Percentiles rank a stretch among this genome's conserved stretches.
Conservation (phyloP, 805 yeast genomes). For the Candida caryicola region DNA sequence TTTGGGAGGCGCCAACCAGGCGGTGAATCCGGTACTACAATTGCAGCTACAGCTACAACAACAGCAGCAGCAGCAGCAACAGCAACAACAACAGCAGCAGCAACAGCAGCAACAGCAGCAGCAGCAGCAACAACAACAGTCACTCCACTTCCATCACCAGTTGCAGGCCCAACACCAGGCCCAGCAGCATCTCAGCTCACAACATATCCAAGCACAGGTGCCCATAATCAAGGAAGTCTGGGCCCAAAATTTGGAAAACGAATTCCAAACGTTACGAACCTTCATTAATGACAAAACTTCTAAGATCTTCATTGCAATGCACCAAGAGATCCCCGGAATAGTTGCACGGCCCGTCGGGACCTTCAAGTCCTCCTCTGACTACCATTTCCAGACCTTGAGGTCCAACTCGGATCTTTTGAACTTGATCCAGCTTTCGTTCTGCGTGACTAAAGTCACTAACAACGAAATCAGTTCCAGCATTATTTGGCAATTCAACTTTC, state of each 20-base stretch:
- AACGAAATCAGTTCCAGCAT: conserved; percentile 54
- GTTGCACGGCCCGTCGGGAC: conserved; percentile 95
- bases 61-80: conserved; percentile 21
- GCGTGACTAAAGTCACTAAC: conserved; percentile 36
- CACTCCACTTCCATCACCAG: conserved; percentile 16
- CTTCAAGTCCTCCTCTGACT: conserved; percentile 84
- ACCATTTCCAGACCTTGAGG: conserved; percentile 93
- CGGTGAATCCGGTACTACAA: conserved; percentile 29
- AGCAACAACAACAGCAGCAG: conserved; percentile 14
- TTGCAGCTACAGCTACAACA: conserved; percentile 29
- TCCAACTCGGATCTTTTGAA: conserved; percentile 84
- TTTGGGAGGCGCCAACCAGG: conserved; percentile 12
- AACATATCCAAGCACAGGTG: conserved; percentile 24
- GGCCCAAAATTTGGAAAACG: conserved; percentile 65
- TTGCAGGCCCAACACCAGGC: conserved; percentile 14
- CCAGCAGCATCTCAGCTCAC: conserved; percentile 13
- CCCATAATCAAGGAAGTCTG: conserved; percentile 71
- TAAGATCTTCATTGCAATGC: conserved; percentile 58
- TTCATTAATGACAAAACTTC: conserved; percentile 50
- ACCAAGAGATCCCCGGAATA: conserved; percentile 94
- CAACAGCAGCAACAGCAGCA: conserved; percentile 15
- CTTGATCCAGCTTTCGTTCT: conserved; percentile 68
- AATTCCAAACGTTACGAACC: conserved; percentile 59
- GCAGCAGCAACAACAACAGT: conserved; percentile 23
- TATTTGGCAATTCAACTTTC: conserved; percentile 97